Evolutionary conservation across 78 protist species (phyloP), one percentile per base, ranked within the genome.

Genomic region (Dictyostelium brefeldianum): DNA sequence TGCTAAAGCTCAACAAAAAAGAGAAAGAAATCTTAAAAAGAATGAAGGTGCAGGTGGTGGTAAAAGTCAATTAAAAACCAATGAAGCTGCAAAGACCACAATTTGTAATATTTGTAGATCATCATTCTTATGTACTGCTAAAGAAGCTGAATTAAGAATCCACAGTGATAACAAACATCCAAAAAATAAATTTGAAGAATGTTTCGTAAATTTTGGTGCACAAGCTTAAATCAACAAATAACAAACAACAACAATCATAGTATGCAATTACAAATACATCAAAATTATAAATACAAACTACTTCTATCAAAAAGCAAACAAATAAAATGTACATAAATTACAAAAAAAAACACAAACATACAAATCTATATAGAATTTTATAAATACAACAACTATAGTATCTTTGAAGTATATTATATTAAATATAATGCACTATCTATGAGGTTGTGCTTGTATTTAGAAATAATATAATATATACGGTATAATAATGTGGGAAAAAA

Each of bases 131-230:
- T 82, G 95, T 46, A 91, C 95, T 46, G 73, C 90, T 43, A 87
- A 87, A 64, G 92, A 87, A 77, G 67, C 84, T 56, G 92, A 87
- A 31, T 53, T 87, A 11, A 87, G 83, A 87, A 36, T 56, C 14
- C 95, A 91, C 74, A 73, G 81, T 65, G 95, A 91, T n/a, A 91
- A 91, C 90, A 91, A 91, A 78, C 95, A 91, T 17, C 80, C 90
- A 27, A 81, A 67, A 17, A 81, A 57, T 59, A 51, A 75, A 48
- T 91, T 91, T 53, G 90, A 36, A 31, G 95, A 91, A 36, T 91
- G 95, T 56, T 91, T 91, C 95, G 51, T 17, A 81, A 41, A 12
- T 51, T 51, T 51, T 51, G 56, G 10, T 51, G 56, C n/a, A 8
- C 36, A 27, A 65, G 73, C 73, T 65, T 29, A 29, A 29, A 27